Evolutionary conservation across 2,329 filamentous ascomycete genomes (phyloP), one percentile per base, ranked within the genome.

Genomic region (Graphilbum ipis-grandicollis): DNA sequence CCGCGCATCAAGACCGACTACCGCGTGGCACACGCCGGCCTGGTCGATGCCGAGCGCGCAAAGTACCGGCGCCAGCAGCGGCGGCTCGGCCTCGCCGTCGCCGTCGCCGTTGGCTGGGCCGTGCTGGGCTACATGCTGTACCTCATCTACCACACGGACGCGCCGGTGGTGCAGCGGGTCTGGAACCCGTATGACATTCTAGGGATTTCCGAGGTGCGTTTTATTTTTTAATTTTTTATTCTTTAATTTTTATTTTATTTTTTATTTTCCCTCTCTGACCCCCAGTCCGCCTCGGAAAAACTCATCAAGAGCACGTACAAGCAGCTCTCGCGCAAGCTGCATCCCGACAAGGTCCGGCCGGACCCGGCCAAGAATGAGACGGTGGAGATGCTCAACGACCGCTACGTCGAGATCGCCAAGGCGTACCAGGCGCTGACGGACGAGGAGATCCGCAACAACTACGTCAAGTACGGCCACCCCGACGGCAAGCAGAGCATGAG

Each of bases 161-260:
- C 71, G 39, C 73, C 74, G 2, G 36, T 17, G 13, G 58, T 66
- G 22, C 69, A 75, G 34, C 84, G 90, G 60, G 68, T 93, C 39
- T 98, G 88, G 82, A 92, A 98, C 58, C 90, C 90, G 2, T 98
- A 96, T 60, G 82, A 93, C 47, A 92, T 98, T 48, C 62, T 98
- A 39, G 83, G 82, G 33, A 70, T 98, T 39, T 74, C 81, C 47
- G 80, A 86, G 57, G 79, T 84, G n/a, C 23, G 38, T n/a, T 28
- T 13, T 28, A 15, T 30, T 15, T 21, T 13, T 21, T 17, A 12
- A 22, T 12, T 34, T 34, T 30, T 14, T 32, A 5, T 19, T 4
- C n/a, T 31, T 14, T 28, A 21, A 17, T 26, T 19, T 30, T 35
- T 12, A 5, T 13, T 7, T 18, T 25, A 34, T 18, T 34, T 23